Conservation (phyloP, 306 rosid genomes). For the Echinosophora koreensis region DNA sequence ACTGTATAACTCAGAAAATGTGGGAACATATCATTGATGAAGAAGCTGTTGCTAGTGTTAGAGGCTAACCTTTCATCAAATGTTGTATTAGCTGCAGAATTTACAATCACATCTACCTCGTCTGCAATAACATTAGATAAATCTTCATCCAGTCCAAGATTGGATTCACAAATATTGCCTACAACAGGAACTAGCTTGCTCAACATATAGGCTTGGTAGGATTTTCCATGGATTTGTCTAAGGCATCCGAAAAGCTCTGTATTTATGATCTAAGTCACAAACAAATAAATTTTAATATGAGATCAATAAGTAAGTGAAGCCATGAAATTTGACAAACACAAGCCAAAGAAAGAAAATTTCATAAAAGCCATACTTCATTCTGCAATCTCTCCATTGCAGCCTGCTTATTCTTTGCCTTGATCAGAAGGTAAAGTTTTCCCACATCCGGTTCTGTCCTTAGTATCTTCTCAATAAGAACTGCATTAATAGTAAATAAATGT, state of each 20-base stretch:
- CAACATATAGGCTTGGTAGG: constrained; percentile 80
- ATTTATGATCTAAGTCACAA: constrained; percentile 70
- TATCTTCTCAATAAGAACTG: constrained; percentile 95
- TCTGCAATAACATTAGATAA: constrained; percentile 58
- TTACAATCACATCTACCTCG: constrained; percentile 88
- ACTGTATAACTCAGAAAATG: constrained; percentile 30
- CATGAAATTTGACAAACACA: constrained; percentile 19
- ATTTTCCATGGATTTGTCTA: constrained; percentile 80
- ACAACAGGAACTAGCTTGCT: constrained; percentile 89
- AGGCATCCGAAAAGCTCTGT: constrained; percentile 86
- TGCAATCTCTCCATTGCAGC: constrained; percentile 81
- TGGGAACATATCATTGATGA: not conserved
- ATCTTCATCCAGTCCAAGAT: constrained; percentile 76
- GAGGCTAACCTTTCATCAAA: constrained; percentile 85
- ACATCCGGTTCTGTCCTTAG: constrained; percentile 88
- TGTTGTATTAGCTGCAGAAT: constrained; percentile 95
- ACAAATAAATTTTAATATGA: constrained; percentile 22
- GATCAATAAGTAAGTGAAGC: not conserved
- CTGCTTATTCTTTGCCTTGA: constrained; percentile 86
- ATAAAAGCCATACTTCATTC: constrained; percentile 69
- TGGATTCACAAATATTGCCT: constrained; percentile 80
- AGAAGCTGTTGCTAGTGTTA: not conserved
- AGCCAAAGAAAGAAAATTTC: constrained; percentile 5
- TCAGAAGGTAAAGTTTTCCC: constrained; percentile 85
- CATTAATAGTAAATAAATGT: constrained; percentile 29